Evolutionary conservation across 768 basidiomycete species (phyloP).

Genomic region (Kwoniella europaea): DNA sequence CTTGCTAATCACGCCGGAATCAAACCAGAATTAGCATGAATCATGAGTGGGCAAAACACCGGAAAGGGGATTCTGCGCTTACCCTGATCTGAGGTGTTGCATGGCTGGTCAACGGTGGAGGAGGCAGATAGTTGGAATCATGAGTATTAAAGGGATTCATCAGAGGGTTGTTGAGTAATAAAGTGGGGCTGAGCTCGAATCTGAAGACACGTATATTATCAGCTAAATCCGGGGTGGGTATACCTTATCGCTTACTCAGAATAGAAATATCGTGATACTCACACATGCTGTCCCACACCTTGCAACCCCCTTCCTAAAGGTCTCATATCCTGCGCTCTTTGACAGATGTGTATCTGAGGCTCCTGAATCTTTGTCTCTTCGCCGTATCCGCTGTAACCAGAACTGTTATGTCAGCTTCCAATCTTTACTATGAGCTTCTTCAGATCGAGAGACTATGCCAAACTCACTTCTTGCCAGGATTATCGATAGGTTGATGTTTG

Average conservation of each 20-base stretch:
- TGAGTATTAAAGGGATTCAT: constrained; percentile 48
- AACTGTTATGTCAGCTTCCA: not conserved
- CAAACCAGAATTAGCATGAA: not conserved
- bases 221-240: not conserved
- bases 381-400: constrained; percentile 57
- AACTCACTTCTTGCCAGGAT: constrained; percentile 61
- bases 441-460: not conserved
- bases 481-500: constrained; percentile 47
- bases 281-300: constrained; percentile 54
- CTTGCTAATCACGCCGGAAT: constrained; percentile 10
- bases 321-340: constrained; percentile 64
- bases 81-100: constrained; percentile 29
- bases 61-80: not conserved
- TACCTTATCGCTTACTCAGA: not conserved
- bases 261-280: constrained; percentile 18
- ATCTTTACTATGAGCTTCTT: too few species aligned
- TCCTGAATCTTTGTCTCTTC: constrained; percentile 70
- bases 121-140: constrained; percentile 56
- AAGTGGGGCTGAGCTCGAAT: constrained; percentile 55
- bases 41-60: not conserved
- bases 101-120: constrained; percentile 42
- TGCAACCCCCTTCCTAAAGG: constrained; percentile 51
- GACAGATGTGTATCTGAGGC: constrained; percentile 83
- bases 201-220: constrained; percentile 21
- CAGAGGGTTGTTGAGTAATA: constrained; percentile 51